Percentiles rank a stretch among this genome's conserved stretches.
Evolutionary conservation across 768 basidiomycete genomes (phyloP).

Genomic region (Tricholoma terreum): DNA sequence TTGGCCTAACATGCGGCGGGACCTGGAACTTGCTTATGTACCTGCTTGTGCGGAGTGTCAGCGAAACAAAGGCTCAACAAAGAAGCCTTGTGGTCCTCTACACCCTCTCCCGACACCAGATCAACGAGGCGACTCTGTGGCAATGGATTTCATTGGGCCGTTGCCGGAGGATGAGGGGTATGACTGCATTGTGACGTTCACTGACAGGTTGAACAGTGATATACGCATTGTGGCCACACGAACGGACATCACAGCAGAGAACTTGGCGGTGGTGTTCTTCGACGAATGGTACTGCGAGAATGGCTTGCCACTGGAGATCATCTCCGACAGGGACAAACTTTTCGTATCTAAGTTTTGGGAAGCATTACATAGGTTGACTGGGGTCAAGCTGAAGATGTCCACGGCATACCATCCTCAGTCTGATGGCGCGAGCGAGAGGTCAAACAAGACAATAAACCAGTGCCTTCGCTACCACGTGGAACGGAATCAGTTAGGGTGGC

Average conservation of each 20-base stretch:
- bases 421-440: constrained; percentile 29
- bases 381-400: constrained; percentile 26
- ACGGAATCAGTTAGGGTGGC: too few relatives aligned
- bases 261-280: neutral
- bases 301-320: neutral
- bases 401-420: constrained; percentile 37
- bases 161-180: too few relatives aligned
- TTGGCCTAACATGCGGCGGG: neutral
- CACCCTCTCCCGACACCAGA: too few relatives aligned
- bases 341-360: too few relatives aligned
- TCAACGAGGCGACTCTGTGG: too few relatives aligned
- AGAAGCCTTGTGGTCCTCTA: constrained; percentile 11
- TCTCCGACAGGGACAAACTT: too few relatives aligned
- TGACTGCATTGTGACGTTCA: constrained; percentile 18
- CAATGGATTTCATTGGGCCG: too few relatives aligned
- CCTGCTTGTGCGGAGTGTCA: neutral
- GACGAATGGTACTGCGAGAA: constrained; percentile 29
- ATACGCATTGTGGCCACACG: neutral
- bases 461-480: too few relatives aligned
- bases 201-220: constrained; percentile 7
- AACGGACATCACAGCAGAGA: too few relatives aligned
- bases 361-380: too few relatives aligned
- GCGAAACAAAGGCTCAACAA: neutral
- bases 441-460: too few relatives aligned
- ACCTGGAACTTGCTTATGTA: neutral